Conservation (phyloP, 495 filamentous ascomycete genomes). For the Cercophora scortea region DNA sequence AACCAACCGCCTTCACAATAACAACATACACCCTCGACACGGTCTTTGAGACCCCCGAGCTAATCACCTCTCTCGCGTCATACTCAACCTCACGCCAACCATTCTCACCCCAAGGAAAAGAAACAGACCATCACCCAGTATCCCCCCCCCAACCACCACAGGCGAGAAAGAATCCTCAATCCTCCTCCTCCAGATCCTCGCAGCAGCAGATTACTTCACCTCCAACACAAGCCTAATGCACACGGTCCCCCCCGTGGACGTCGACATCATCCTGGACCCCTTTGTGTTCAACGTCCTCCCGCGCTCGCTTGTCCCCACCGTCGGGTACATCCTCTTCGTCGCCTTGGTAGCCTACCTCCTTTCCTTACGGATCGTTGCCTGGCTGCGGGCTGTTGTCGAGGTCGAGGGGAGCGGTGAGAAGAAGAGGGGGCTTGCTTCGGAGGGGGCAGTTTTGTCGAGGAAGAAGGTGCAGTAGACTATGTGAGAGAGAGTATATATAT, state of each 20-base stretch:
- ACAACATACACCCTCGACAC: slow-evolving; percentile 49
- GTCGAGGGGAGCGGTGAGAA: background rate
- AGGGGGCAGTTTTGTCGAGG: too few relatives aligned
- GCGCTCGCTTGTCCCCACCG: slow-evolving; percentile 59
- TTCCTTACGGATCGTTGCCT: slow-evolving; percentile 26
- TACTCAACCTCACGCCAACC: slow-evolving; percentile 51
- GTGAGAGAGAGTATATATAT: too few relatives aligned
- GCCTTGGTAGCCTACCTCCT: slow-evolving; percentile 43
- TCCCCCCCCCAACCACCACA: background rate
- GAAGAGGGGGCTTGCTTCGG: background rate
- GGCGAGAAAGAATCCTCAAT: slow-evolving; percentile 39
- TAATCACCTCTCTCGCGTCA: slow-evolving; percentile 55
- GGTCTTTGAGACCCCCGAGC: slow-evolving; percentile 49
- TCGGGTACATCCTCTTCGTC: slow-evolving; percentile 50
- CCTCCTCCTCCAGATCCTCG: slow-evolving; percentile 69
- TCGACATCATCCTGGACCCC: slow-evolving; percentile 88
- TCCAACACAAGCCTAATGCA: slow-evolving; percentile 66
- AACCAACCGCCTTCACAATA: slow-evolving; percentile 79
- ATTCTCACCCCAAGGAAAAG: background rate
- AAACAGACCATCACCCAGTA: slow-evolving; percentile 2
- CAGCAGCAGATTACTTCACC: slow-evolving; percentile 80
- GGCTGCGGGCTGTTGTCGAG: slow-evolving; percentile 16
- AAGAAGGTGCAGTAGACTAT: too few relatives aligned
- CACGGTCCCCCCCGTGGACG: slow-evolving; percentile 62
- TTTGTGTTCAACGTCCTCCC: slow-evolving; percentile 68